phyloP scores from a whole-genome alignment of 116 monocot genomes.

The Cymodocea nodosa region DNA sequence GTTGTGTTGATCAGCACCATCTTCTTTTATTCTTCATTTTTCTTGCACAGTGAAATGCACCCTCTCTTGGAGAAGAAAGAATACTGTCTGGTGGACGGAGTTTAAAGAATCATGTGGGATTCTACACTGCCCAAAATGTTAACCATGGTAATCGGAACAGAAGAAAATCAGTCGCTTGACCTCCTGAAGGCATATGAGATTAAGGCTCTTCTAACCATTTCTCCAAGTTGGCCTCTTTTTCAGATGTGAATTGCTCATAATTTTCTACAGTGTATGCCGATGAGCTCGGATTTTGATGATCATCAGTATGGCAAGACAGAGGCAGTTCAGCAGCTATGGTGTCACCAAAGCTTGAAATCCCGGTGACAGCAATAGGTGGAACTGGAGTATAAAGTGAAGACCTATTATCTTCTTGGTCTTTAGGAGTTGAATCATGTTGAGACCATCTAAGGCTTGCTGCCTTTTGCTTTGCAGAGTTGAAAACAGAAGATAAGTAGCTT shows the following conservation, averaged over 20 bases:
- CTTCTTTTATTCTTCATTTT: too few species aligned
- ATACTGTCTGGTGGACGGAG: too few species aligned
- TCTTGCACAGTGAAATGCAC: too few species aligned
- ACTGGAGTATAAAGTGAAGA: slow-evolving; percentile 5
- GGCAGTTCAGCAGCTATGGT: slow-evolving; percentile 39
- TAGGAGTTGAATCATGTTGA: slow-evolving; percentile 4
- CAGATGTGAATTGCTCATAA: slow-evolving; percentile 49
- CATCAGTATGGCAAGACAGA: slow-evolving; percentile 22
- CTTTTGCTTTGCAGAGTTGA: slow-evolving; percentile 70
- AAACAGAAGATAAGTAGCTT: slow-evolving; percentile 46
- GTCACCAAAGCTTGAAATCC: slow-evolving; percentile 1
- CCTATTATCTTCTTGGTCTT: slow-evolving; percentile 3
- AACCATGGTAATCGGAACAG: too few species aligned
- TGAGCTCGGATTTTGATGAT: slow-evolving; percentile 5
- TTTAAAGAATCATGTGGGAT: too few species aligned
- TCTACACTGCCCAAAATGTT: too few species aligned
- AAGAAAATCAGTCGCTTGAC: too few species aligned
- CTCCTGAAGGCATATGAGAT: neutral
- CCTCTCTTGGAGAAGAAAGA: too few species aligned
- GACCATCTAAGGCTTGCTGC: slow-evolving; percentile 49
- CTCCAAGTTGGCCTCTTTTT: slow-evolving; percentile 49
- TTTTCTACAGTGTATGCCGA: slow-evolving; percentile 15
- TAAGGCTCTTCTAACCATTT: slow-evolving; percentile 45
- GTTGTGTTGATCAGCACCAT: too few species aligned
- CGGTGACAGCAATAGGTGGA: neutral